Conservation (phyloP, 768 basidiomycete species). For the Mycena belliarum region DNA sequence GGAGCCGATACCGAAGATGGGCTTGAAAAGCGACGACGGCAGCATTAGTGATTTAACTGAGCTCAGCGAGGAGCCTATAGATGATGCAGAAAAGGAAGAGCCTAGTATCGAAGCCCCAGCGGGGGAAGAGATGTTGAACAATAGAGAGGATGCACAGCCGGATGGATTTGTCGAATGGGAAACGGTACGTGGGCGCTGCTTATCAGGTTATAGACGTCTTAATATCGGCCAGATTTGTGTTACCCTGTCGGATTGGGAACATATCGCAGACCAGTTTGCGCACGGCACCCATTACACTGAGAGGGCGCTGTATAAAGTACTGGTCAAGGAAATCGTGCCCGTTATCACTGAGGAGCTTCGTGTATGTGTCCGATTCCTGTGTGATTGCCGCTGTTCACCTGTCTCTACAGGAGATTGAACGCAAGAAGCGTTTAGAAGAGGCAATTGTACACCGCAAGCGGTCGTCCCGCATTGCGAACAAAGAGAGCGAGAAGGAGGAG, state of each 20-base stretch:
- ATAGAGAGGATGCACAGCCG: slow-evolving; percentile 29
- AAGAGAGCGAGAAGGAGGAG: slow-evolving; percentile 79
- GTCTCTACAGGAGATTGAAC: slow-evolving; percentile 57
- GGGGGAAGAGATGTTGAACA: slow-evolving; percentile 2
- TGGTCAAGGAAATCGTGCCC: slow-evolving; percentile 70
- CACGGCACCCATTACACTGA: slow-evolving; percentile 79
- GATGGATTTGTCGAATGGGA: slow-evolving; percentile 86
- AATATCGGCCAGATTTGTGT: slow-evolving; percentile 65
- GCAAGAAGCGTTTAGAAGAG: slow-evolving; percentile 64
- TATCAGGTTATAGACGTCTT: not conserved
- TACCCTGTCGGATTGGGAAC: slow-evolving; percentile 84
- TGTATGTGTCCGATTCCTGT: slow-evolving; percentile 40
- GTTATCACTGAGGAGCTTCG: slow-evolving; percentile 65
- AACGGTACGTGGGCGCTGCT: slow-evolving; percentile 54
- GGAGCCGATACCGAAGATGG: slow-evolving; percentile 43
- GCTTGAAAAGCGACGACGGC: slow-evolving; percentile 62
- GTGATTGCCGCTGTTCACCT: not conserved
- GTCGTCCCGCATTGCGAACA: slow-evolving; percentile 83
- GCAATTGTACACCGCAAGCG: slow-evolving; percentile 85
- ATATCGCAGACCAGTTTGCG: slow-evolving; percentile 72
- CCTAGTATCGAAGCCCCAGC: not conserved
- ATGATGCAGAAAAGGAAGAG: slow-evolving; percentile 12
- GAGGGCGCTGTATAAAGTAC: slow-evolving; percentile 70
- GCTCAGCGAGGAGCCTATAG: slow-evolving; percentile 52
- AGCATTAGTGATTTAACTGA: slow-evolving; percentile 78